Evolutionary conservation across 1,284 basidiomycete genomes (phyloP).

Genomic region (Malassezia brasiliensis): DNA sequence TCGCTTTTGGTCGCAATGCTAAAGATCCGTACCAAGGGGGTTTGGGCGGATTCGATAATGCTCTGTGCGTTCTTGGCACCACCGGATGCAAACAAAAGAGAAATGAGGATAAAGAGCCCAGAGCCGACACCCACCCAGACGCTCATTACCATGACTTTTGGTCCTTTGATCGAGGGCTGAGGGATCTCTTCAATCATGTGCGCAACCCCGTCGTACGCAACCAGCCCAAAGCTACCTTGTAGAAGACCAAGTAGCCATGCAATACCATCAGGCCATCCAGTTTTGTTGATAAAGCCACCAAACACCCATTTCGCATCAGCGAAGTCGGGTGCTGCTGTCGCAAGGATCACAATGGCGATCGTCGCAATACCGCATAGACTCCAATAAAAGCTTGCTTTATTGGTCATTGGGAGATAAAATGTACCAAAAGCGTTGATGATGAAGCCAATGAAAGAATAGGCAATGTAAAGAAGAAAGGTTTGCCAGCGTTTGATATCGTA

Average conservation of each 20-base stretch:
- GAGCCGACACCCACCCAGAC: conserved; percentile 58
- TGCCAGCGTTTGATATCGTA: conserved; percentile 40
- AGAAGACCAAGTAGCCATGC: conserved; percentile 51
- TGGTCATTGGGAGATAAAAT: neutral
- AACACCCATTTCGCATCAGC: conserved; percentile 50
- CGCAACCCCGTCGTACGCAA: conserved; percentile 33
- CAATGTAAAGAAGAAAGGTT: conserved; percentile 35
- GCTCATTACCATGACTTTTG: conserved; percentile 57
- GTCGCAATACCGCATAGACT: neutral
- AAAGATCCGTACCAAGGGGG: conserved; percentile 60
- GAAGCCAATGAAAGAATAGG: conserved; percentile 26
- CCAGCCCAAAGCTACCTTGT: conserved; percentile 50
- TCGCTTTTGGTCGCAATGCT: conserved; percentile 58
- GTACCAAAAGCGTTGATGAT: neutral
- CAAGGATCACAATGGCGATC: conserved; percentile 46
- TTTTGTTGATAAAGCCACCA: conserved; percentile 49
- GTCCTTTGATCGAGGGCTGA: conserved; percentile 56
- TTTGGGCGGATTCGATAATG: conserved; percentile 56
- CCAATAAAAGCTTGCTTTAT: neutral
- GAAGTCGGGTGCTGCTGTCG: conserved; percentile 45
- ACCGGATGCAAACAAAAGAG: conserved; percentile 57
- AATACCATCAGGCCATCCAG: conserved; percentile 51
- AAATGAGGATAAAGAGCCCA: conserved; percentile 59
- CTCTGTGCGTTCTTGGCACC: conserved; percentile 54
- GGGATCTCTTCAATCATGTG: conserved; percentile 60